phyloP scores from a whole-genome alignment of 2,329 filamentous ascomycete genomes.

The Aspergillus candidus region DNA sequence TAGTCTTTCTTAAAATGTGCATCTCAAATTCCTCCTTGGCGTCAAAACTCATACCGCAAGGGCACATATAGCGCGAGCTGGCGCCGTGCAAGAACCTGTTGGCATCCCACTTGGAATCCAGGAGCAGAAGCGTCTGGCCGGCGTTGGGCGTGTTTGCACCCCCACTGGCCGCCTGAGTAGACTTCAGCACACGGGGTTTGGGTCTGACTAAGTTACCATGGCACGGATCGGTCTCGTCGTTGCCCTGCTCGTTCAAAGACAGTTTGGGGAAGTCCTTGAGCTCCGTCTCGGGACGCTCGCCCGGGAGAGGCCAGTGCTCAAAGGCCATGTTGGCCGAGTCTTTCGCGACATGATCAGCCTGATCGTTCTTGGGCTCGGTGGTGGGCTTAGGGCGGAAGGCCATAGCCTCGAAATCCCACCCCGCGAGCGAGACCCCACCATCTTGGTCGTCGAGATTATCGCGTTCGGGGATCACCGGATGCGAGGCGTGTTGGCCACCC shows the following conservation, averaged over 20 bases:
- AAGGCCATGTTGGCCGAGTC: slow-evolving; percentile 8
- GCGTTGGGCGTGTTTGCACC: background rate
- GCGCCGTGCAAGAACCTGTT: slow-evolving; percentile 27
- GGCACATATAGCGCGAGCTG: slow-evolving; percentile 28
- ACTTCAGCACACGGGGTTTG: background rate
- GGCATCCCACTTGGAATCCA: slow-evolving; percentile 22
- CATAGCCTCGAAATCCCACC: slow-evolving; percentile 14
- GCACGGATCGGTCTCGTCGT: slow-evolving; percentile 8
- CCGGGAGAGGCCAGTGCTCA: slow-evolving; percentile 22
- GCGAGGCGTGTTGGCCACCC: slow-evolving; percentile 1
- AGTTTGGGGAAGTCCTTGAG: background rate
- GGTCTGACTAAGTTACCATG: slow-evolving; percentile 17
- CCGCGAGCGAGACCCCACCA: slow-evolving; percentile 18
- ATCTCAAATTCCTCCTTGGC: slow-evolving; percentile 22
- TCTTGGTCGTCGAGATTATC: slow-evolving; percentile 13
- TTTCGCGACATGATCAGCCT: background rate
- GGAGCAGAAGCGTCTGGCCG: slow-evolving; percentile 10
- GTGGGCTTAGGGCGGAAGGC: background rate
- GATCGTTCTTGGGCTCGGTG: slow-evolving; percentile 11
- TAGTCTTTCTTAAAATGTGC: slow-evolving; percentile 26
- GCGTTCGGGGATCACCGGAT: slow-evolving; percentile 1
- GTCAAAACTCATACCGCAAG: slow-evolving; percentile 26
- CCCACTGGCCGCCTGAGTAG: background rate
- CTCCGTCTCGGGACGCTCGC: background rate
- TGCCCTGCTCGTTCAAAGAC: background rate